phyloP scores from a whole-genome alignment of 2,329 filamentous ascomycete species.

The Talaromyces sp. region DNA sequence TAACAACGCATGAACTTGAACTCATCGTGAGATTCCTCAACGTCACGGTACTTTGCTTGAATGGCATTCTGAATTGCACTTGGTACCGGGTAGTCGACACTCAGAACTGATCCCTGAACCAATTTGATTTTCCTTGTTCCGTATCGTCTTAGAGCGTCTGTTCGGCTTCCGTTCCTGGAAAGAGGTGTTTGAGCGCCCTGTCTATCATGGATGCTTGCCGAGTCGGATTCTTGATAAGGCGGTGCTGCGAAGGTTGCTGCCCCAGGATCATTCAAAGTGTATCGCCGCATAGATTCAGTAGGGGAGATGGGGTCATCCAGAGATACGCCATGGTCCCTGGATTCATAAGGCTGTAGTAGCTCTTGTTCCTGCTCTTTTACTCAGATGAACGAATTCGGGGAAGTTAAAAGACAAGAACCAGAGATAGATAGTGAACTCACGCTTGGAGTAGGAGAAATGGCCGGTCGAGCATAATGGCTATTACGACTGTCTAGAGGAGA shows the following conservation, averaged over 20 bases:
- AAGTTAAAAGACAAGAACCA: background rate
- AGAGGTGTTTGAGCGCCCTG: background rate
- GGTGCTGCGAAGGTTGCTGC: background rate
- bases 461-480: background rate
- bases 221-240: background rate
- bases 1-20: constrained; percentile 67
- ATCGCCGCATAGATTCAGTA: background rate
- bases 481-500: background rate
- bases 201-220: background rate
- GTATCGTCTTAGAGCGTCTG: constrained; percentile 70
- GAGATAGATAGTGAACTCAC: background rate
- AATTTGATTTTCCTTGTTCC: constrained; percentile 97
- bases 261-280: background rate
- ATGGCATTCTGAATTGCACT: constrained; percentile 97
- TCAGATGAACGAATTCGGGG: background rate
- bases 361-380: background rate
- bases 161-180: background rate
- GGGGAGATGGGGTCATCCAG: background rate
- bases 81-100: constrained; percentile 94
- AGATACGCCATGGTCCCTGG: background rate
- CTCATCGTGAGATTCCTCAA: constrained; percentile 76
- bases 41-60: constrained; percentile 87
- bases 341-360: background rate
- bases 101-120: constrained; percentile 92
- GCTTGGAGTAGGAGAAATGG: background rate